Conservation (phyloP, 2,329 filamentous ascomycete genomes). For the Cercospora berteroae region DNA sequence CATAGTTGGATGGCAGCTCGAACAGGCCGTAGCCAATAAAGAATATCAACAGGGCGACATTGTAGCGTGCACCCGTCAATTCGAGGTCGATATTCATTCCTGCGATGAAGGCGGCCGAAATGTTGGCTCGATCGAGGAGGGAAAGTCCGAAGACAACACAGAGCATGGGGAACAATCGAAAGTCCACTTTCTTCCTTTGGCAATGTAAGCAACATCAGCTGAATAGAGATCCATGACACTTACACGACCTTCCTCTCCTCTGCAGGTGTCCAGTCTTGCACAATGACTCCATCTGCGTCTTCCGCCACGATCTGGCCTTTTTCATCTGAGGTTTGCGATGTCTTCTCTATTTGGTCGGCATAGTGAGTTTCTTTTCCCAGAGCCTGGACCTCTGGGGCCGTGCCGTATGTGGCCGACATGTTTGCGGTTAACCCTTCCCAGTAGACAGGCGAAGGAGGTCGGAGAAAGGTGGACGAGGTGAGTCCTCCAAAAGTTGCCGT, state of each 20-base stretch:
- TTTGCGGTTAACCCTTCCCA: neutral
- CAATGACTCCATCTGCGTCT: conserved; percentile 1
- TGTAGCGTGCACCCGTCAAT: conserved; percentile 31
- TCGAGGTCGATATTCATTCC: conserved; percentile 48
- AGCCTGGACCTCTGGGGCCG: neutral
- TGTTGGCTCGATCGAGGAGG: conserved; percentile 75
- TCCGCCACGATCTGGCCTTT: conserved; percentile 3
- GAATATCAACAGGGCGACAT: conserved; percentile 37
- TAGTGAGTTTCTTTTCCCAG: conserved; percentile 7
- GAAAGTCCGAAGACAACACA: conserved; percentile 53
- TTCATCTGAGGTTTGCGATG: conserved; percentile 12
- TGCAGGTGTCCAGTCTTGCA: conserved; percentile 34
- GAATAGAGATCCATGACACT: neutral
- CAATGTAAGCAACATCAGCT: neutral
- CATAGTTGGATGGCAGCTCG: conserved; percentile 36
- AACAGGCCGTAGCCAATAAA: conserved; percentile 38
- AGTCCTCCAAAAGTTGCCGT: neutral
- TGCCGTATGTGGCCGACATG: conserved; percentile 1
- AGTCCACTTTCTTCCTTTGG: conserved; percentile 34
- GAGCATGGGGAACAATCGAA: conserved; percentile 37
- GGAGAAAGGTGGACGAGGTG: neutral
- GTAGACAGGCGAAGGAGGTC: neutral
- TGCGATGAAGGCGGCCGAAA: conserved; percentile 70
- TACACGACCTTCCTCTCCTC: conserved; percentile 35
- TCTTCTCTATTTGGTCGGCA: conserved; percentile 14